phyloP scores from a whole-genome alignment of 2,329 filamentous ascomycete species.

The Aspergillus sp. region DNA sequence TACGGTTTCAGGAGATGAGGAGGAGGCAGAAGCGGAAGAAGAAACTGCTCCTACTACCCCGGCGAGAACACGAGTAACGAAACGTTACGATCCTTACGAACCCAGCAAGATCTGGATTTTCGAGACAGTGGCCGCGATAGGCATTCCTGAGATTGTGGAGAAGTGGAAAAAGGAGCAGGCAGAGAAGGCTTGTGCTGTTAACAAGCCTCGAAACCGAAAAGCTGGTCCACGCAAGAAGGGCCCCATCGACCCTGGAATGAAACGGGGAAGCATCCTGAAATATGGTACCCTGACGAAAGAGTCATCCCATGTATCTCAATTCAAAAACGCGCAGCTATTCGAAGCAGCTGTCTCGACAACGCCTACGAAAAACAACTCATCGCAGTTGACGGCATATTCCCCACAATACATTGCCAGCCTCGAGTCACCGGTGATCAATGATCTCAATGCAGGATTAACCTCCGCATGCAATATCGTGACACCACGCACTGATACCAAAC shows the following conservation, averaged over 20 bases:
- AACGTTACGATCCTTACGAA: constrained; percentile 61
- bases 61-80: constrained; percentile 28
- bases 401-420: constrained; percentile 10
- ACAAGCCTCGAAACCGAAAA: constrained; percentile 27
- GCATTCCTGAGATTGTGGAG: constrained; percentile 63
- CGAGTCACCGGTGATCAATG: constrained; percentile 17
- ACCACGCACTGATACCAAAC: constrained; percentile 18
- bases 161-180: constrained; percentile 57
- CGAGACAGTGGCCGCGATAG: constrained; percentile 61
- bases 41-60: constrained; percentile 22
- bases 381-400: constrained; percentile 13
- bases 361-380: constrained; percentile 12
- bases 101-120: constrained; percentile 69
- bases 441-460: constrained; percentile 26
- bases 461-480: constrained; percentile 19
- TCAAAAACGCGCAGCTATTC: constrained; percentile 29
- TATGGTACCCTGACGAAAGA: constrained; percentile 41
- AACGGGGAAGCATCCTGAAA: constrained; percentile 40
- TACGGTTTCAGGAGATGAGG: constrained; percentile 29
- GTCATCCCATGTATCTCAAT: constrained; percentile 26
- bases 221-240: constrained; percentile 34
- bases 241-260: constrained; percentile 41
- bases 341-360: constrained; percentile 25
- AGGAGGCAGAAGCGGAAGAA: constrained; percentile 27
- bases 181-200: constrained; percentile 29